Conservation (phyloP, 257 asterid genomes). For the Striga asiatica region DNA sequence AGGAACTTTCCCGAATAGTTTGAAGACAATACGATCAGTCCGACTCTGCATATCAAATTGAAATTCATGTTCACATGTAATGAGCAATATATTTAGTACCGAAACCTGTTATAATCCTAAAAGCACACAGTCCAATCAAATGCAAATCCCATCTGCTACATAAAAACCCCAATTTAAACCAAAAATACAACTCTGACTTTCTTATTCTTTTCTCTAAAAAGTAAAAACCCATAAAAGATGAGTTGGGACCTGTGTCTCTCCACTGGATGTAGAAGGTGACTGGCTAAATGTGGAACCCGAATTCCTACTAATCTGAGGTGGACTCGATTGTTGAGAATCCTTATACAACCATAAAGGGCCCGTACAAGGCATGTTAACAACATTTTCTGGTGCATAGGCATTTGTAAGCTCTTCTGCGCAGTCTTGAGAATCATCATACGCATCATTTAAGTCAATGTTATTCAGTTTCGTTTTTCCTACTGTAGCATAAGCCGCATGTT, state of each 20-base stretch:
- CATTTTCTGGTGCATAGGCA: slow-evolving; percentile 26
- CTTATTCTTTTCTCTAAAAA: too few species aligned
- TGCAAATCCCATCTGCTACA: too few species aligned
- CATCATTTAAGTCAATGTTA: slow-evolving; percentile 67
- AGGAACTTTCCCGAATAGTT: slow-evolving; percentile 82
- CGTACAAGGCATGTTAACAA: slow-evolving; percentile 23
- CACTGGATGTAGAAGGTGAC: slow-evolving; percentile 81
- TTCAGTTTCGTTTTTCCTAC: slow-evolving; percentile 33
- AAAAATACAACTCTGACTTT: too few species aligned
- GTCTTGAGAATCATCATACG: slow-evolving; percentile 79
- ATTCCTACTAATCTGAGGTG: slow-evolving; percentile 62
- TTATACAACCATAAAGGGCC: slow-evolving; percentile 38
- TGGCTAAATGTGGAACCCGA: slow-evolving; percentile 60
- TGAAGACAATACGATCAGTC: slow-evolving; percentile 78
- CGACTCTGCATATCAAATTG: slow-evolving; percentile 44
- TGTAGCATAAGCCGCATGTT: slow-evolving; percentile 23
- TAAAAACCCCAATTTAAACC: too few species aligned
- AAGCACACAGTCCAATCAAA: too few species aligned
- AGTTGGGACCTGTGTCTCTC: slow-evolving; percentile 66
- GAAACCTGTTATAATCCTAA: not conserved
- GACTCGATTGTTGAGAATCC: slow-evolving; percentile 48
- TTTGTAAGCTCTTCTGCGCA: slow-evolving; percentile 31
- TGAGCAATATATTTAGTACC: not conserved
- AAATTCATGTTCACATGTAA: not conserved
- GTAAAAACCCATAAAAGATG: too few species aligned